Conservation (phyloP, 768 basidiomycete genomes). For the Pholiota molesta region DNA sequence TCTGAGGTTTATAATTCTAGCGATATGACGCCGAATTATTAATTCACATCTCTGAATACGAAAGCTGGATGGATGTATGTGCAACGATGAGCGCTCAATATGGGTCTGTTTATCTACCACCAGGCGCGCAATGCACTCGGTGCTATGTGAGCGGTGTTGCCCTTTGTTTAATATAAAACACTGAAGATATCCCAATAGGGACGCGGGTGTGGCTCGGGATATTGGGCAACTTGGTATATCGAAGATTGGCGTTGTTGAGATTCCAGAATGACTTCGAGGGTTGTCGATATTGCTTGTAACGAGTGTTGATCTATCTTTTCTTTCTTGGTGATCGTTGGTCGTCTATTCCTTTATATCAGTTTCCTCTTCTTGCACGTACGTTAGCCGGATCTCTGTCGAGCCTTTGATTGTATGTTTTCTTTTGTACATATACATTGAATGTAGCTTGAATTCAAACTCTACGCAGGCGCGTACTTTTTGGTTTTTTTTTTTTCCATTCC, state of each 20-base stretch:
- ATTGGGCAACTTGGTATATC: not conserved
- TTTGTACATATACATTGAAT: no score
- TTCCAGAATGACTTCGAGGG: no score
- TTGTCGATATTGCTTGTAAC: no score
- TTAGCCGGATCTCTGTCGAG: no score
- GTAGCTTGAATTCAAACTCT: no score
- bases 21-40: conserved; percentile 17
- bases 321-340: no score
- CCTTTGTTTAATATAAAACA: not conserved
- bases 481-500: no score
- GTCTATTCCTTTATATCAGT: no score
- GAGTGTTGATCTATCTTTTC: no score
- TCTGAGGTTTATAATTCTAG: not conserved
- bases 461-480: no score
- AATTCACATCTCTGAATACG: conserved; percentile 7
- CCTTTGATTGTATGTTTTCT: no score
- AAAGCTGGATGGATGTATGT: conserved; percentile 20
- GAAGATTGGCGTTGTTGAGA: not conserved
- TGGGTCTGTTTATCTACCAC: not conserved
- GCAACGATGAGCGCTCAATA: conserved; percentile 5
- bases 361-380: no score
- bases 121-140: conserved; percentile 1
- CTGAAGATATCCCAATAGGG: not conserved
- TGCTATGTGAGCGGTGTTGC: not conserved
- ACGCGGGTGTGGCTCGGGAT: not conserved